A percentile compares a stretch with the other conserved stretches of the same genome.
Evolutionary conservation across 805 yeast genomes (phyloP).

Genomic region (Spathaspora sp.): DNA sequence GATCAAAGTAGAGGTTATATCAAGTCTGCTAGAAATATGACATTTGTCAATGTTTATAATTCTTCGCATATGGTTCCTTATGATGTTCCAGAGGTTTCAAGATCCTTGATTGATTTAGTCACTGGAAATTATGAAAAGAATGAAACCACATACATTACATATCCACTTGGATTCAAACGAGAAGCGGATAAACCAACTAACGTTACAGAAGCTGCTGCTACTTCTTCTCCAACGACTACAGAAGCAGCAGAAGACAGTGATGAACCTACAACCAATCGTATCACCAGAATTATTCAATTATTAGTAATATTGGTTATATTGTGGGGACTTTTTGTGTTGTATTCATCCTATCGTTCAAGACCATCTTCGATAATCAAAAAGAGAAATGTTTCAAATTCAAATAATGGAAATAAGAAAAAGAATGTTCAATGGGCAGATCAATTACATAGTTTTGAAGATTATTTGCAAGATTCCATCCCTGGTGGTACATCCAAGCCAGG

Average conservation of each 20-base stretch:
- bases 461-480: slow-evolving; percentile 2
- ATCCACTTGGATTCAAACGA: slow-evolving; percentile 24
- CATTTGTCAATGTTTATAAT: slow-evolving; percentile 68
- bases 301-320: slow-evolving; percentile 33
- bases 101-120: slow-evolving; percentile 63
- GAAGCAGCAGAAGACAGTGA: background rate
- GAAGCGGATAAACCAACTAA: background rate
- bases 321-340: slow-evolving; percentile 40
- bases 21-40: slow-evolving; percentile 60
- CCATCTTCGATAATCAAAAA: slow-evolving; percentile 41
- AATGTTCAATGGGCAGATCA: slow-evolving; percentile 49
- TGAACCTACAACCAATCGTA: slow-evolving; percentile 10
- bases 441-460: slow-evolving; percentile 31
- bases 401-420: slow-evolving; percentile 25
- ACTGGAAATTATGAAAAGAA: slow-evolving; percentile 25
- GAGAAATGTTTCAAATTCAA: slow-evolving; percentile 13
- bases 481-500: slow-evolving; percentile 23
- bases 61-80: slow-evolving; percentile 95
- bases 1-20: slow-evolving; percentile 35
- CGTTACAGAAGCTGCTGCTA: background rate
- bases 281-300: slow-evolving; percentile 38
- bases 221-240: background rate
- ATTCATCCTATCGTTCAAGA: slow-evolving; percentile 31
- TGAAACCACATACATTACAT: slow-evolving; percentile 21
- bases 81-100: slow-evolving; percentile 66